Conservation (phyloP, 345 rosid species). For the Citrus glauca region DNA sequence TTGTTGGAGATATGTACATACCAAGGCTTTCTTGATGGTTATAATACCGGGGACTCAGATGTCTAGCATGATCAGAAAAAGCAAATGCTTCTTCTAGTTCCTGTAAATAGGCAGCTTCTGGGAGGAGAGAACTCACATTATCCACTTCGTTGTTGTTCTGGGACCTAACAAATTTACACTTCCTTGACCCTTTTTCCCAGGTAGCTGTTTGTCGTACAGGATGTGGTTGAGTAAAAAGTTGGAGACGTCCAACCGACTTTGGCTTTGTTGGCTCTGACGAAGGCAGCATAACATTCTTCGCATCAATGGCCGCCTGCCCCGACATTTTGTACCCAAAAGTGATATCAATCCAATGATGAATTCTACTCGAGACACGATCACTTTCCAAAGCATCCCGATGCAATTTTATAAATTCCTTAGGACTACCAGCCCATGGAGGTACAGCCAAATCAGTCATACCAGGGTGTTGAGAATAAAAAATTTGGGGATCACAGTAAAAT, state of each 20-base stretch:
- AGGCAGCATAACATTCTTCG: slow-evolving; percentile 92
- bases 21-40: slow-evolving; percentile 16
- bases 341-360: slow-evolving; percentile 92
- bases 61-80: slow-evolving; percentile 66
- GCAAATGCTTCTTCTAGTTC: slow-evolving; percentile 70
- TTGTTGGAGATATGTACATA: slow-evolving; percentile 25
- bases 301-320: slow-evolving; percentile 79
- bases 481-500: slow-evolving; percentile 75
- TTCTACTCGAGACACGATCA: slow-evolving; percentile 57
- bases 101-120: slow-evolving; percentile 48
- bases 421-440: slow-evolving; percentile 77
- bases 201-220: slow-evolving; percentile 50
- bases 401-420: slow-evolving; percentile 79
- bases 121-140: slow-evolving; percentile 38
- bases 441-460: slow-evolving; percentile 92
- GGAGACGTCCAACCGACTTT: slow-evolving; percentile 82
- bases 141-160: slow-evolving; percentile 34
- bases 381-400: slow-evolving; percentile 91
- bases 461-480: slow-evolving; percentile 67
- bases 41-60: slow-evolving; percentile 61
- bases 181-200: slow-evolving; percentile 24
- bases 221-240: slow-evolving; percentile 73
- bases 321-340: slow-evolving; percentile 93
- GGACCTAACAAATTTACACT: slow-evolving; percentile 28
- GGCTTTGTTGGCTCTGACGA: slow-evolving; percentile 67